These are phyloP conservation scores for Magnusiomyces clavatus DNA, from an alignment of 1,139 yeast species.

Conservation along the genomic window DNA sequence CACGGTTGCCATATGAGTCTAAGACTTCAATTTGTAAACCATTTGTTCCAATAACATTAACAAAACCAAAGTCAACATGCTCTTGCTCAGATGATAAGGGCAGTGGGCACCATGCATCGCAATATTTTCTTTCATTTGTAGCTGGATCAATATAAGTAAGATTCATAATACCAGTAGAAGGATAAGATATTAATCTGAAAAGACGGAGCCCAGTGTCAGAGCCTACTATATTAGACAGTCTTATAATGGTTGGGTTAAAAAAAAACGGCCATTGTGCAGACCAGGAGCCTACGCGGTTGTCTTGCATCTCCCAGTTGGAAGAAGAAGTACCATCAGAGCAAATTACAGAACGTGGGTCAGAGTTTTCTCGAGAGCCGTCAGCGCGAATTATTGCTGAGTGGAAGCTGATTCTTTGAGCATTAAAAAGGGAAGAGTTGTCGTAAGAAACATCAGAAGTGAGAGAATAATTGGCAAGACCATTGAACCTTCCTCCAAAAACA, in stretches of 20 bases:
- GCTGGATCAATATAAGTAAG: slow-evolving; percentile 73
- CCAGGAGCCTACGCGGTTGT: slow-evolving; percentile 58
- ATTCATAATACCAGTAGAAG: slow-evolving; percentile 87
- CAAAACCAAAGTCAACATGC: slow-evolving; percentile 78
- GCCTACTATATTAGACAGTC: slow-evolving; percentile 51
- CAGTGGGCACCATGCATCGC: slow-evolving; percentile 88
- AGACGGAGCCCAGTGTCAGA: slow-evolving; percentile 48
- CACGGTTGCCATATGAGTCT: slow-evolving; percentile 62
- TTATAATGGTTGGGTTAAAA: slow-evolving; percentile 61
- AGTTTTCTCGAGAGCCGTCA: slow-evolving; percentile 37
- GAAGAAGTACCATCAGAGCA: slow-evolving; percentile 46
- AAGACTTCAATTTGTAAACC: slow-evolving; percentile 58
- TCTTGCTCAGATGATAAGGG: slow-evolving; percentile 38
- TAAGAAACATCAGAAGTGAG: slow-evolving; percentile 32
- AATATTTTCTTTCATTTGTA: slow-evolving; percentile 39
- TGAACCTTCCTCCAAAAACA: slow-evolving; percentile 74
- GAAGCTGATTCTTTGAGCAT: slow-evolving; percentile 60
- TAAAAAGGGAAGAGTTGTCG: slow-evolving; percentile 37
- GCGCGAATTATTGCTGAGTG: slow-evolving; percentile 52
- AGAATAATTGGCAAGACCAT: slow-evolving; percentile 50
- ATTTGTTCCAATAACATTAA: slow-evolving; percentile 56
- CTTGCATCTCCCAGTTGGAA: slow-evolving; percentile 49
- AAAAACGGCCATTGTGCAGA: slow-evolving; percentile 51
- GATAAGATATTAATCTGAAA: slow-evolving; percentile 70
- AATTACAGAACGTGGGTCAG: slow-evolving; percentile 39